Evolutionary conservation across 768 basidiomycete species (phyloP), one percentile per base, ranked within the genome.

Genomic region (Agrocybe praecox): DNA sequence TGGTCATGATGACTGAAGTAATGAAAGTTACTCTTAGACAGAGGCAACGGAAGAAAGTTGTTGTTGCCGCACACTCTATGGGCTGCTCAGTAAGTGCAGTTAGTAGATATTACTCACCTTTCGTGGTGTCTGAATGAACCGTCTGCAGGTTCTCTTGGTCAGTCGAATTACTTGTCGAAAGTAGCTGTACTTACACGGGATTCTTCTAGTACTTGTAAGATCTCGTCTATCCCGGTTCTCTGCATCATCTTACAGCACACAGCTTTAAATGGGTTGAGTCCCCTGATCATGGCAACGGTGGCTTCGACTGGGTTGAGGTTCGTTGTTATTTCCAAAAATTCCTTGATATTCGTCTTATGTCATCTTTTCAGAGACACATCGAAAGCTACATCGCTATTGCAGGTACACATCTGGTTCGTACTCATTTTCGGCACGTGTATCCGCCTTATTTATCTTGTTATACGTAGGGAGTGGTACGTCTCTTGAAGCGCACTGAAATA

Each of bases 211-310:
- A 95, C 68, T 96, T 96, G 94, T 96, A 69, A 74, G 93, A 43
- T 26, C 17, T 26, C 48, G 9, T 36, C 24, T 34, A 21, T 23
- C 60, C 40, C 22, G 44, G 19, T 21, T 21, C 24, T 36, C 26
- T 4, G 43, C 14, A 12, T 45, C 12, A 24, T 32, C 45, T 24
- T 62, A 52, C 63, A 53, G 46, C 34, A 55, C 2, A 43, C 21
- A 96, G 94, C 68, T 82, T 96, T 66, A 96, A 97, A 76, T 99
- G 96, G 96, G 96, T 96, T 0, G 96, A 98, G 73, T 91, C 93
- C 1, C 87, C 88, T 9, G 74, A 80, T 43, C 86, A 89, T 60
- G 95, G 94, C 8, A 80, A 81, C 2, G 96, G 94, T 14, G 96
- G 96, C 2, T 74, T 85, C 7, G 75, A 83, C 23, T 98, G 96